A percentile compares a stretch with the other conserved stretches of the same genome.
phyloP scores from a whole-genome alignment of 2,329 filamentous ascomycete genomes.

The Aspergillus fumigatus region DNA sequence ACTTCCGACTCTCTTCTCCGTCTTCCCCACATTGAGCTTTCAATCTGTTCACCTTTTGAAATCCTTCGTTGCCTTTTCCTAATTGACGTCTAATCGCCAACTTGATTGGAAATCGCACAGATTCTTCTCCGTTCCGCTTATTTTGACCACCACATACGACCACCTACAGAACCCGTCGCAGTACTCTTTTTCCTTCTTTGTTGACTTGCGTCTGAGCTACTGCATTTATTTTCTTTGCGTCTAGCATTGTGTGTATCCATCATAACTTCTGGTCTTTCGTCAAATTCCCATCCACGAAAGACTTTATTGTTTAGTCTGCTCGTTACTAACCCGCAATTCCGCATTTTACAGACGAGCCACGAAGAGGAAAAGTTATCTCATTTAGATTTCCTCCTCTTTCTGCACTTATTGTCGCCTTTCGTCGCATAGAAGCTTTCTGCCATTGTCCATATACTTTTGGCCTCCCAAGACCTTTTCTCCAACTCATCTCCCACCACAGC shows the following conservation, averaged over 20 bases:
- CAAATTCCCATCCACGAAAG: neutral
- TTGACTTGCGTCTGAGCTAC: constrained; percentile 14
- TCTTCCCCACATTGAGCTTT: constrained; percentile 7
- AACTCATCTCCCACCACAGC: constrained; percentile 7
- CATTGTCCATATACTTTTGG: neutral
- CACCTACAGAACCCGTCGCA: neutral
- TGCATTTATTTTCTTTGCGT: constrained; percentile 19
- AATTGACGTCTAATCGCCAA: constrained; percentile 11
- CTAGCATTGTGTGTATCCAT: constrained; percentile 27
- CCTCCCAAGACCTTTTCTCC: neutral
- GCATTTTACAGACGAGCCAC: neutral
- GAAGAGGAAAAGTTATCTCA: constrained; percentile 5
- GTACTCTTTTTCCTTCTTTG: constrained; percentile 12
- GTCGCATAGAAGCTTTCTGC: neutral
- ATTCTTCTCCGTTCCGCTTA: constrained; percentile 20
- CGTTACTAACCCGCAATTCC: constrained; percentile 1
- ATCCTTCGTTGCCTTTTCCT: constrained; percentile 12
- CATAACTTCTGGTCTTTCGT: neutral
- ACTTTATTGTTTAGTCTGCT: neutral
- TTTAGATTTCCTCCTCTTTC: constrained; percentile 6
- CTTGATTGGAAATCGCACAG: constrained; percentile 24
- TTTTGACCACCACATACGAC: constrained; percentile 14
- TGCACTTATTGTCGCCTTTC: neutral
- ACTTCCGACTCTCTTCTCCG: neutral
- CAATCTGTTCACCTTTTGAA: constrained; percentile 12